Evolutionary conservation across 495 filamentous ascomycete genomes (phyloP).

Genomic region (Neurospora sp.): DNA sequence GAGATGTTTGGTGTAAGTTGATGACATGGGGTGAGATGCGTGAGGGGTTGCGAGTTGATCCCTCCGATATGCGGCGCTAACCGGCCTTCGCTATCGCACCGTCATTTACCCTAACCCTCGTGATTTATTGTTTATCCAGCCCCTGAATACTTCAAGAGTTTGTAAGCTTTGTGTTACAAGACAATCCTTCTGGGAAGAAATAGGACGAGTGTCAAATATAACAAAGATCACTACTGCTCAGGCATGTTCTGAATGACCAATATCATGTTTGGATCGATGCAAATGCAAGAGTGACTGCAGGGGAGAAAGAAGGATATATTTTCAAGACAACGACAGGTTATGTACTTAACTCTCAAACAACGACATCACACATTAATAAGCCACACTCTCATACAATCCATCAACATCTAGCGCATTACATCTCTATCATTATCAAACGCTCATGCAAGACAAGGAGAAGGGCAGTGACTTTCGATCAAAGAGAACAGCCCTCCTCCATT

Average conservation of each 20-base stretch:
- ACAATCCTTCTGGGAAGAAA: not conserved
- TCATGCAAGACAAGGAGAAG: not conserved
- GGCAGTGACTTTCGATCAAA: not conserved
- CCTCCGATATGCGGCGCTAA: not conserved
- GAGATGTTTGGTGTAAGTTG: not conserved
- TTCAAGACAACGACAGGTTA: not conserved
- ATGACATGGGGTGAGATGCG: not conserved
- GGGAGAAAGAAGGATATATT: not conserved
- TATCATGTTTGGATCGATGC: not conserved
- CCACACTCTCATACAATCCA: not conserved
- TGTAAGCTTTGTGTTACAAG: not conserved
- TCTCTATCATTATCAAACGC: not conserved
- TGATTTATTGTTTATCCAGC: not conserved
- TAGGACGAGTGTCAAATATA: not conserved
- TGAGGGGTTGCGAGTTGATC: not conserved
- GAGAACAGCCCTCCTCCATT: not conserved
- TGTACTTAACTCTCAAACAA: not conserved
- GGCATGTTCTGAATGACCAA: not conserved
- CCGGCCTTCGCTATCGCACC: not conserved
- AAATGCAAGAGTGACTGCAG: not conserved
- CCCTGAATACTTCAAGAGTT: not conserved
- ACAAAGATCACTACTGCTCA: not conserved
- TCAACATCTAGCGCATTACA: not conserved
- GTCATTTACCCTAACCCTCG: not conserved
- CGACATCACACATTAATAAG: not conserved